These are phyloP conservation scores for Xylaria sp. DNA, from an alignment of 2,329 filamentous ascomycete species.

Conservation along the genomic window DNA sequence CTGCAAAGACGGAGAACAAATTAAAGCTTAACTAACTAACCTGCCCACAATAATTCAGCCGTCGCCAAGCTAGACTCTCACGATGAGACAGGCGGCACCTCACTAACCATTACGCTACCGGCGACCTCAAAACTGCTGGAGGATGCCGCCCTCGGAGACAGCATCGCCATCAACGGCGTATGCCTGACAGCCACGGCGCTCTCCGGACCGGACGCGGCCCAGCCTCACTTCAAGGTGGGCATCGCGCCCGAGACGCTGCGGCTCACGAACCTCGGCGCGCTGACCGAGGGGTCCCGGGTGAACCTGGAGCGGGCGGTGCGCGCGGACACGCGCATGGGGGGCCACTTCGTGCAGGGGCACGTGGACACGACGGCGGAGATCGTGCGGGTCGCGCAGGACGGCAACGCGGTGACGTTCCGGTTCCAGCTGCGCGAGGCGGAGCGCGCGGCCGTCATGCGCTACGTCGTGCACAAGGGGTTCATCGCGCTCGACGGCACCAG, in stretches of 20 bases:
- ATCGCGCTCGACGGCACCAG: slow-evolving; percentile 94
- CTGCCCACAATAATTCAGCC: slow-evolving; percentile 62
- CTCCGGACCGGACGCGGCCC: slow-evolving; percentile 30
- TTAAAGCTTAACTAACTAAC: slow-evolving; percentile 39
- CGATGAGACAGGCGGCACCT: slow-evolving; percentile 88
- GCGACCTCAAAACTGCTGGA: slow-evolving; percentile 77
- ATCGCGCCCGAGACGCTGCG: slow-evolving; percentile 96
- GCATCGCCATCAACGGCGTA: slow-evolving; percentile 93
- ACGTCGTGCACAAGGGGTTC: slow-evolving; percentile 96
- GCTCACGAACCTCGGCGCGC: slow-evolving; percentile 88
- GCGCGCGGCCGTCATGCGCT: slow-evolving; percentile 70
- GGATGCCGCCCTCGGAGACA: slow-evolving; percentile 89
- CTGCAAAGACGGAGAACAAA: neutral
- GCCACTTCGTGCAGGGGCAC: slow-evolving; percentile 97
- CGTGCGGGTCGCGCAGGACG: slow-evolving; percentile 77
- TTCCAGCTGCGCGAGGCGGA: slow-evolving; percentile 70
- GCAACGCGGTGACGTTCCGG: slow-evolving; percentile 89
- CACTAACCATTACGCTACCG: slow-evolving; percentile 82
- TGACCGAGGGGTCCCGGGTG: slow-evolving; percentile 74
- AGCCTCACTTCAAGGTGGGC: slow-evolving; percentile 83
- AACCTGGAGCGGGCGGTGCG: slow-evolving; percentile 96
- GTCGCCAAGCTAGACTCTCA: slow-evolving; percentile 83
- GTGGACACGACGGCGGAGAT: slow-evolving; percentile 91
- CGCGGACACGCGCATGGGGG: slow-evolving; percentile 93
- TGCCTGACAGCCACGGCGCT: slow-evolving; percentile 92